Evolutionary conservation across 2,329 filamentous ascomycete species (phyloP), one percentile per base, ranked within the genome.

Genomic region (Triangularia setosa): DNA sequence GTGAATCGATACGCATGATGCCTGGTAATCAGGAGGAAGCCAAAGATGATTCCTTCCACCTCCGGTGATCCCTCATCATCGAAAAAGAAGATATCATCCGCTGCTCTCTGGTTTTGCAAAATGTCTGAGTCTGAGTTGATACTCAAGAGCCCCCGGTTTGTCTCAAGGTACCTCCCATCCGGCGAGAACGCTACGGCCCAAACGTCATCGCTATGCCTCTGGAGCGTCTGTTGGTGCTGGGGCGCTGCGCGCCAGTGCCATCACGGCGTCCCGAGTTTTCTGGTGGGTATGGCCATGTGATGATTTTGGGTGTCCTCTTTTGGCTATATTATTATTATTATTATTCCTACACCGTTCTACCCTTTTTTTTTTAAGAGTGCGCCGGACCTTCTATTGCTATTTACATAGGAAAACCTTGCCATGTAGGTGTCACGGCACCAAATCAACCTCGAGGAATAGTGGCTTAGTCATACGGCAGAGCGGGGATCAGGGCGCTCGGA

Each of bases 21-120:
- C 63, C 53, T 58, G 63, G 27, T 61, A 64, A 18, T 64, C 63
- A 21, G 63, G 33, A 57, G 63, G 63, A 57, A 64, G 63, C 63
- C 63, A 64, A 25, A 64, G 63, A 61, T 61, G 21, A 54, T 58
- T 61, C 58, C 52, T 53, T 61, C 35, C 59, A 58, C 35, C 25
- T 58, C 54, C 23, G 16, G 40, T 61, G 27, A 64, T 58, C 63
- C 63, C 33, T 61, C 53, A 24, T 21, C 58, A 58, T 33, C 27
- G 35, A 61, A 58, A 35, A 61, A 64, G n/a, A 58, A 35, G 52
- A 53, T 25, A 61, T 40, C 25, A 57, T 30, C 35, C 18, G 53
- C 48, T 57, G 28, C 16, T 58, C 53, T 56, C 52, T 48, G 28
- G 48, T 64, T 57, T 60, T 48, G 56, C 35, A 53, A 61, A 30